Conservation (phyloP, 1,284 basidiomycete genomes). For the Mixia osmundae region DNA sequence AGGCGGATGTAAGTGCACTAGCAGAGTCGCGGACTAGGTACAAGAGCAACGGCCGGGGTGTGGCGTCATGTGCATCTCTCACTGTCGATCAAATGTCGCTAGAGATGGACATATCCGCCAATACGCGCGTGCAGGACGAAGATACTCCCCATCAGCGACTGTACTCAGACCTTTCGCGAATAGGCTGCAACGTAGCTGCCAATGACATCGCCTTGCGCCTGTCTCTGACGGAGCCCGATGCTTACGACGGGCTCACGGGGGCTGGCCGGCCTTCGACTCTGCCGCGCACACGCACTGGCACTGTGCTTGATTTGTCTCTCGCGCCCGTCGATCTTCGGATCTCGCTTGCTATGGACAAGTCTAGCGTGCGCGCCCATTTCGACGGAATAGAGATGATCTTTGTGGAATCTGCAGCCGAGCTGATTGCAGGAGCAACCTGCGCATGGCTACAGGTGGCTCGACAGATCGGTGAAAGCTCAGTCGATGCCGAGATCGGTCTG, state of each 20-base stretch:
- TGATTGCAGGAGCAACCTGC: slow-evolving; percentile 13
- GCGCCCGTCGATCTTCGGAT: slow-evolving; percentile 2
- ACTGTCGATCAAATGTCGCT: too few species aligned
- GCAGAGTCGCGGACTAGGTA: too few species aligned
- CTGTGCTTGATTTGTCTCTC: slow-evolving; percentile 8
- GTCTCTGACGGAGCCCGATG: slow-evolving; percentile 1
- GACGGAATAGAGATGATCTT: slow-evolving; percentile 9
- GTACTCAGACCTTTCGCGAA: too few species aligned
- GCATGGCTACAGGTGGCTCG: slow-evolving; percentile 9
- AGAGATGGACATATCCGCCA: too few species aligned
- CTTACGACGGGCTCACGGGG: background rate
- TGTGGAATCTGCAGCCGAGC: slow-evolving; percentile 13
- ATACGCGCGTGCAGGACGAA: too few species aligned
- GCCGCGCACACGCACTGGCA: background rate
- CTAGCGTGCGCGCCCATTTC: slow-evolving; percentile 1
- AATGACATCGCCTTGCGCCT: background rate
- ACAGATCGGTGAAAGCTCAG: too few species aligned
- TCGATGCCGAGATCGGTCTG: too few species aligned
- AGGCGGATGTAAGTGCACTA: too few species aligned
- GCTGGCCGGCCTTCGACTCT: background rate
- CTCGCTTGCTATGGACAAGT: slow-evolving; percentile 1
- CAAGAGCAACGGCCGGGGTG: too few species aligned
- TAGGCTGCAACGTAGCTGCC: slow-evolving; percentile 22
- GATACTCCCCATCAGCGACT: too few species aligned
- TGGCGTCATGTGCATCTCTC: too few species aligned